Base-by-base conservation (phyloP, 2,329 filamentous ascomycete genomes). In the Paraphoma chrysanthemicola region DNA sequence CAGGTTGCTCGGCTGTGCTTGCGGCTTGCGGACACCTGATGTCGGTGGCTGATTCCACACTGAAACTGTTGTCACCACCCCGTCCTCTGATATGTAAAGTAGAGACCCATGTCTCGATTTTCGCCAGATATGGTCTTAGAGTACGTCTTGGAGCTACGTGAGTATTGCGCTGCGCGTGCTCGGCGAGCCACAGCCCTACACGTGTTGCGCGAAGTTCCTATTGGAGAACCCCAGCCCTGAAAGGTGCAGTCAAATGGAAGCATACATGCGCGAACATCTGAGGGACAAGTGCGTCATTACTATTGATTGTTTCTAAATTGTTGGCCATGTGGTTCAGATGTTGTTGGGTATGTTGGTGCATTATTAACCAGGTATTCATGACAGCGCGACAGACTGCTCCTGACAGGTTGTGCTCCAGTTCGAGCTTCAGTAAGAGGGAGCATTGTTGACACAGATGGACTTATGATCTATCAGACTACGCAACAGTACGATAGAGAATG, bases 101-200 rank as follows among this genome's bases (percentile, higher is more conserved):
- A 10, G 6, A 39, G 17, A 8, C 30, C 18, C 28, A 16, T 49
- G 36, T 43, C 36, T 42, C 38, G 30, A n/a, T 14, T 17, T 5
- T 23, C 12, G 5, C n/a, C 12, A 16, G 29, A 31, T 8, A 29
- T 4, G 42, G n/a, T 16, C 14, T 6, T 18, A 42, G 31, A 17
- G 8, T 36, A 23, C n/a, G 42, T 16, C 14, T 29, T 36, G 38
- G 42, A 16, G 29, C 23, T 36, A 12, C 28, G 5, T 12, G 14
- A 17, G n/a, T 17, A 39, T 11, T 46, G 49, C 31, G 39, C 10
- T 38, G 42, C 49, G 49, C 38, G 28, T 46, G 39, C 44, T 48
- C 17, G 30, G 54, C 63, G 56, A 65, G 52, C 56, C 57, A 60
- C 49, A 44, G 17, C 8, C 36, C 48, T 57, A 62, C 64, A 64